These are phyloP conservation scores for Hypoxylon cercidicola DNA, from an alignment of 495 filamentous ascomycete species.

Conservation along the genomic window DNA sequence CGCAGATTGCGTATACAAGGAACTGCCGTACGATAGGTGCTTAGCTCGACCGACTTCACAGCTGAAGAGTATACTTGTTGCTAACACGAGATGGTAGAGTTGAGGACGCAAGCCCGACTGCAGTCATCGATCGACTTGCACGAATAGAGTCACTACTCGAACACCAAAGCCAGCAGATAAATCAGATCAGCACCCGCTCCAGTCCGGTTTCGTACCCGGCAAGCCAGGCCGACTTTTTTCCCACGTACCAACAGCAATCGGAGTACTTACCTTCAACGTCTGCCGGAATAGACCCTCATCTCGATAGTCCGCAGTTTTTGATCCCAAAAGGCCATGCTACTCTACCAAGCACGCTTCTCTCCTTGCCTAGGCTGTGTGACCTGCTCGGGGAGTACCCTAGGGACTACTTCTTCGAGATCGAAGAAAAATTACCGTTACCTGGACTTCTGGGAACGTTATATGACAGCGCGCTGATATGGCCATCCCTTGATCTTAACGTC, in stretches of 20 bases:
- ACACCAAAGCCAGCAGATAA: conserved; percentile 48
- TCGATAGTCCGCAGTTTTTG: conserved; percentile 45
- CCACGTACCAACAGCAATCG: conserved; percentile 37
- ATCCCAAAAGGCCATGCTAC: conserved; percentile 47
- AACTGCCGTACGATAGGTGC: conserved; percentile 48
- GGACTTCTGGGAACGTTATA: conserved; percentile 39
- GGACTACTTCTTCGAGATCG: conserved; percentile 47
- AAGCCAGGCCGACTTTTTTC: conserved; percentile 43
- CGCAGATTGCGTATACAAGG: conserved; percentile 50
- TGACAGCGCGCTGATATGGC: conserved; percentile 41
- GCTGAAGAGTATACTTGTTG: conserved; percentile 4
- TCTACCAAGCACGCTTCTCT: conserved; percentile 43
- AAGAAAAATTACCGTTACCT: conserved; percentile 44
- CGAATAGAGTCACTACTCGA: conserved; percentile 48
- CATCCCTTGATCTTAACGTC: conserved; percentile 38
- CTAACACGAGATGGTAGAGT: conserved; percentile 32
- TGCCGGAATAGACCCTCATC: conserved; percentile 34
- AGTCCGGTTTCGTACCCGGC: conserved; percentile 41
- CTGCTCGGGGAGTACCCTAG: conserved; percentile 46
- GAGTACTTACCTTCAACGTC: conserved; percentile 42
- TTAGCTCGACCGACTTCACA: background rate
- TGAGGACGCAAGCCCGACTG: conserved; percentile 43
- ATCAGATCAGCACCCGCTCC: conserved; percentile 39
- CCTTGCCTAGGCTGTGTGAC: conserved; percentile 43
- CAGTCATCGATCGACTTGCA: conserved; percentile 47